These are phyloP conservation scores for Ceratocystis variospora DNA, from an alignment of 2,329 filamentous ascomycete species.

Conservation along the genomic window DNA sequence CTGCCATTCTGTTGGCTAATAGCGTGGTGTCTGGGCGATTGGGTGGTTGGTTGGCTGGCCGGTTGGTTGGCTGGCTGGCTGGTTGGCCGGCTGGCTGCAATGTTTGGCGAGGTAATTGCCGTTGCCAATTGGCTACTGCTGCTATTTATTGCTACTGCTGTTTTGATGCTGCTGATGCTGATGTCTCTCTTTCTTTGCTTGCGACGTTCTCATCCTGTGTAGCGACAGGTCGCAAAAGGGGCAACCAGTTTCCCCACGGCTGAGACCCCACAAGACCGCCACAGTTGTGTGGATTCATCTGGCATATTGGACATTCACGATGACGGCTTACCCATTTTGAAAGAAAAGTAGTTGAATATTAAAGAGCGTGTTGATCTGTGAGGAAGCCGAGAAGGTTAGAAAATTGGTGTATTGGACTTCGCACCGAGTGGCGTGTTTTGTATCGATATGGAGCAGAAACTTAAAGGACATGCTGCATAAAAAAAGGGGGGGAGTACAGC, in stretches of 20 bases:
- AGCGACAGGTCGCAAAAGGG: background rate
- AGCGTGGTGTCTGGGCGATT: background rate
- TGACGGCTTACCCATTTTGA: conserved; percentile 3
- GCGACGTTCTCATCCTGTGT: background rate
- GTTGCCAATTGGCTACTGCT: background rate
- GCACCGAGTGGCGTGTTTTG: background rate
- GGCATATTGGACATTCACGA: background rate
- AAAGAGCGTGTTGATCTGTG: background rate
- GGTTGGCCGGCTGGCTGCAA: background rate
- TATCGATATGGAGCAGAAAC: background rate
- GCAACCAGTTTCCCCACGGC: background rate
- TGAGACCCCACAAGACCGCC: background rate
- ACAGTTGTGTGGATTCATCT: background rate
- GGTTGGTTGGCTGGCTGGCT: background rate
- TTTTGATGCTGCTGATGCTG: background rate
- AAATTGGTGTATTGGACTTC: background rate
- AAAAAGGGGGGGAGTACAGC: conserved; percentile 15
- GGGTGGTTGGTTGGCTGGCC: background rate
- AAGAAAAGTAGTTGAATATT: background rate
- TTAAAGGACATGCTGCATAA: background rate
- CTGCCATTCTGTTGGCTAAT: background rate
- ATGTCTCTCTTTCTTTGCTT: background rate
- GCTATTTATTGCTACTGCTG: background rate
- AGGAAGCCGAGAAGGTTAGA: background rate
- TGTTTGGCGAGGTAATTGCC: conserved; percentile 8